A percentile compares a stretch with the other conserved stretches of the same genome.
These are phyloP conservation scores for Blumeria hordei DNA, from an alignment of 2,329 filamentous ascomycete species.

Conservation along the genomic window DNA sequence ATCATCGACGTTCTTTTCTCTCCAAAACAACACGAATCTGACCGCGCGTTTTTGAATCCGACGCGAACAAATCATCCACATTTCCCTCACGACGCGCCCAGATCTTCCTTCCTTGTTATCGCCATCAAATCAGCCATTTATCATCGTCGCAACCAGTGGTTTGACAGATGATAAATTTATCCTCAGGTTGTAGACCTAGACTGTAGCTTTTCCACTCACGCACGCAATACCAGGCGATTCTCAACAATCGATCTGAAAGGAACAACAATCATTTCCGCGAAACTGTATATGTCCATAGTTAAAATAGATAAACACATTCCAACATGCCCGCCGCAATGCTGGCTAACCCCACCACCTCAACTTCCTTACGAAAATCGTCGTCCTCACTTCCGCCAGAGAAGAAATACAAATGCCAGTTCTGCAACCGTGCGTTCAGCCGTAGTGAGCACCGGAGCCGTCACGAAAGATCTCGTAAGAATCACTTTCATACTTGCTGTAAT, in stretches of 20 bases:
- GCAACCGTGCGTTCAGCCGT: conserved; percentile 87
- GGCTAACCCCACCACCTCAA: conserved; percentile 36
- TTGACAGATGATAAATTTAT: not conserved
- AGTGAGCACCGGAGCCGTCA: conserved; percentile 94
- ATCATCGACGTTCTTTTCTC: not conserved
- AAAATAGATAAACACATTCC: conserved; percentile 9
- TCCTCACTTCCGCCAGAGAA: conserved; percentile 50
- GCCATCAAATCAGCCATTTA: not conserved
- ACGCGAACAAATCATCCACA: not conserved
- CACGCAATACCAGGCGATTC: conserved; percentile 15
- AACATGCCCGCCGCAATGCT: conserved; percentile 38
- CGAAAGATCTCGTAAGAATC: conserved; percentile 82
- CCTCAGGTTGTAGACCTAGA: not conserved
- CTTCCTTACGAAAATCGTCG: conserved; percentile 40
- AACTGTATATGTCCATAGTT: conserved; percentile 5
- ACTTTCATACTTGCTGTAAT: not conserved
- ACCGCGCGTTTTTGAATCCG: not conserved
- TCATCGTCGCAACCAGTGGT: not conserved
- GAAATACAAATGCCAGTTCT: conserved; percentile 99
- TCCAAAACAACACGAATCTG: not conserved
- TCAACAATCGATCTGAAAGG: conserved; percentile 16
- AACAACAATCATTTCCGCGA: conserved; percentile 3
- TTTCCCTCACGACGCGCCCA: not conserved
- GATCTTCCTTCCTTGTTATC: not conserved
- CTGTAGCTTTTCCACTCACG: not conserved